A percentile compares a stretch with the other conserved stretches of the same genome.
Conservation (phyloP, 306 rosid genomes). For the Ormosia semicastrata region DNA sequence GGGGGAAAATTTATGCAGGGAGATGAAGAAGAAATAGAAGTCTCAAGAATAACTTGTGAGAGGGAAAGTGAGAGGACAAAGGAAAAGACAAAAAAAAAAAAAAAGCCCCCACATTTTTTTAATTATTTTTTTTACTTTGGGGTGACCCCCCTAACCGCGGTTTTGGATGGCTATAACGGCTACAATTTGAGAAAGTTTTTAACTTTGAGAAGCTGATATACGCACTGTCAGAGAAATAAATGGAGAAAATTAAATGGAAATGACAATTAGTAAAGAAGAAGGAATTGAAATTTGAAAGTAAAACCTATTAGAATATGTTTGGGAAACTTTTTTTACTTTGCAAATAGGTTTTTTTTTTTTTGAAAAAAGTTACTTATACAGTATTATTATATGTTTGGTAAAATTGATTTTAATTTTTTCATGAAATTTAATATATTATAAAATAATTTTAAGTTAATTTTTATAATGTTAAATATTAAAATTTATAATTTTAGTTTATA, state of each 20-base stretch:
- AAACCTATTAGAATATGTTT: not conserved
- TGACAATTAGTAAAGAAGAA: not conserved
- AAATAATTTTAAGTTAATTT: too few relatives aligned
- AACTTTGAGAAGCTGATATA: not conserved
- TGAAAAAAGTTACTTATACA: too few relatives aligned
- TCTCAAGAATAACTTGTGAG: not conserved
- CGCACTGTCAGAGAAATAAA: not conserved
- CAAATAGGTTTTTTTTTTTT: too few relatives aligned
- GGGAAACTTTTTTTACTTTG: too few relatives aligned
- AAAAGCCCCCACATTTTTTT: not conserved
- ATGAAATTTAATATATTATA: too few relatives aligned
- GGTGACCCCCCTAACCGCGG: not conserved
- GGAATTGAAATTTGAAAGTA: not conserved
- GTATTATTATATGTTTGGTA: too few relatives aligned
- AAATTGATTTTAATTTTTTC: too few relatives aligned
- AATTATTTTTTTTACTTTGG: not conserved
- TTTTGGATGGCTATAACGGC: slow-evolving; percentile 22
- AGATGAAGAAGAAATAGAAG: not conserved
- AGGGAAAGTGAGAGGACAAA: not conserved
- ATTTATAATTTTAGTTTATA: too few relatives aligned
- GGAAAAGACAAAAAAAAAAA: not conserved
- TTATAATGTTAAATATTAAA: too few relatives aligned
- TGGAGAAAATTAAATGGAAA: not conserved
- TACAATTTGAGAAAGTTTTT: not conserved
- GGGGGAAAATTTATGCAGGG: not conserved